phyloP scores from a whole-genome alignment of 106 monocot species.

The Narthecium ossifragum region DNA sequence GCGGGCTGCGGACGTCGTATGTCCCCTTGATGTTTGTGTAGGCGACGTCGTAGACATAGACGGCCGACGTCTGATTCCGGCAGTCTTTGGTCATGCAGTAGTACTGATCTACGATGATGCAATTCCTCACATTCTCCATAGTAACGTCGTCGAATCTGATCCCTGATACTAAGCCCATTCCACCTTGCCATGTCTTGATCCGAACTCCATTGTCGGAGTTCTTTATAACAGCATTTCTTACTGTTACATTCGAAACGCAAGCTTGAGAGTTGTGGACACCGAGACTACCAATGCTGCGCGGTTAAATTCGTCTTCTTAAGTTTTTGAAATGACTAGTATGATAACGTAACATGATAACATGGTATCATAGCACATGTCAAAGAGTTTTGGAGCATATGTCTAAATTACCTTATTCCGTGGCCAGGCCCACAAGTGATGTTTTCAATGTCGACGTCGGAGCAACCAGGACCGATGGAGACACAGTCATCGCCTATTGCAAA shows the following conservation, averaged over 20 bases:
- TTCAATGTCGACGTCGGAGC: conserved; percentile 3
- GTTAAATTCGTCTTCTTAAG: too few species aligned
- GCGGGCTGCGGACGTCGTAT: conserved; percentile 11
- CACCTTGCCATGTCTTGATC: conserved; percentile 20
- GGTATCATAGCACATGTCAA: too few species aligned
- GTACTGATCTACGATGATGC: conserved; percentile 12
- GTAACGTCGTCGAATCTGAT: conserved; percentile 5
- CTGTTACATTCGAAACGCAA: conserved; percentile 9
- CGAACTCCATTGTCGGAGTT: conserved; percentile 12
- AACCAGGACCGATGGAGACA: conserved; percentile 11
- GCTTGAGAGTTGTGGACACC: conserved; percentile 11
- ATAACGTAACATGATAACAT: too few species aligned
- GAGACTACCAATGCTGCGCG: conserved; percentile 16
- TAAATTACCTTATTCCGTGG: conserved; percentile 16
- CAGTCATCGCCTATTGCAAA: conserved; percentile 5
- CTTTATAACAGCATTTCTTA: conserved; percentile 1
- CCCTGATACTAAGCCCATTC: conserved; percentile 6
- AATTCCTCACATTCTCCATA: conserved; percentile 19
- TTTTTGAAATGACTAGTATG: too few species aligned
- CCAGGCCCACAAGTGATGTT: conserved; percentile 8
- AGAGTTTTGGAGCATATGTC: background rate
- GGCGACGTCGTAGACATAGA: background rate
- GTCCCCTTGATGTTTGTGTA: conserved; percentile 10
- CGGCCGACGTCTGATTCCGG: conserved; percentile 6
- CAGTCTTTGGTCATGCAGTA: conserved; percentile 11